Conservation (phyloP, 2,329 filamentous ascomycete genomes). For the Curvularia verruculosa region DNA sequence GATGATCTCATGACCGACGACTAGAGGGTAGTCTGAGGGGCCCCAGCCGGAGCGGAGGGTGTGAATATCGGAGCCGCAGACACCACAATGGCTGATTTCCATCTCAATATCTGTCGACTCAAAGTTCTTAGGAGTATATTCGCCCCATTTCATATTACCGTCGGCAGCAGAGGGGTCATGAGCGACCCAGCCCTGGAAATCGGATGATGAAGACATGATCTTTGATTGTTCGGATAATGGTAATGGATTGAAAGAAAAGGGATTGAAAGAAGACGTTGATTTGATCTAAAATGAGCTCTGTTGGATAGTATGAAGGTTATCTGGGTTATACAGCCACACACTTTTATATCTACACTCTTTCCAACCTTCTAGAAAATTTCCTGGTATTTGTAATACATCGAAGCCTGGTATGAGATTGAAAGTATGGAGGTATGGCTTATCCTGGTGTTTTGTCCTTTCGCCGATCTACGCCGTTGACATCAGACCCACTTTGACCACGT, state of each 20-base stretch:
- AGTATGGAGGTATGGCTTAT: conserved; percentile 10
- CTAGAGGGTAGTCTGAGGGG: conserved; percentile 57
- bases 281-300: neutral
- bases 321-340: neutral
- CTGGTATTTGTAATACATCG: conserved; percentile 31
- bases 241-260: neutral
- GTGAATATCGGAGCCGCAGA: conserved; percentile 47
- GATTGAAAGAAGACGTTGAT: neutral
- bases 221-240: conserved; percentile 1
- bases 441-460: conserved; percentile 31
- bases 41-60: conserved; percentile 52
- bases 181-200: conserved; percentile 64
- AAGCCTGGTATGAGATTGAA: conserved; percentile 13
- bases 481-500: conserved; percentile 22
- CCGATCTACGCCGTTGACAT: conserved; percentile 29
- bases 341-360: conserved; percentile 1
- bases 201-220: conserved; percentile 29
- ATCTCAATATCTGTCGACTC: conserved; percentile 70
- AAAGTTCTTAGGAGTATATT: conserved; percentile 50
- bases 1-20: conserved; percentile 52
- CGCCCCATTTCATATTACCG: conserved; percentile 62
- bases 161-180: conserved; percentile 56
- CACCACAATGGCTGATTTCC: conserved; percentile 50
- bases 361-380: conserved; percentile 9
- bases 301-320: neutral